Base-by-base conservation (phyloP, 805 yeast genomes). In the Candida manassasensis region DNA sequence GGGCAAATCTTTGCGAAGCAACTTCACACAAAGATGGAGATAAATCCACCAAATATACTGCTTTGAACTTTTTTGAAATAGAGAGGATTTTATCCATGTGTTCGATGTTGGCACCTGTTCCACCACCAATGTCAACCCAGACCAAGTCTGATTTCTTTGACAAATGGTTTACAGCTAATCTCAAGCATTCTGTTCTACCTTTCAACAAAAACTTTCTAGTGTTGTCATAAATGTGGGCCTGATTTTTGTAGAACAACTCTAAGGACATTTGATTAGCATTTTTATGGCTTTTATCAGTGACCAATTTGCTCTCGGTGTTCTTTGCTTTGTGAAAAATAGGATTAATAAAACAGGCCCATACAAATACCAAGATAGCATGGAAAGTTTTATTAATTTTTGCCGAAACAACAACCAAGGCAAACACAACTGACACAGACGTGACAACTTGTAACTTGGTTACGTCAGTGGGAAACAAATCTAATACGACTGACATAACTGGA, bases 101-200 rank as follows among this genome's bases (percentile, higher is more conserved):
- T 57, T 84, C 93, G 48, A 84, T 80, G 59, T 84, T 84, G 57
- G 78, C 69, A 32, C 94, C 95, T 4, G 95, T 84, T 16, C 95
- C 95, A 21, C 94, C 94, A 34, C 94, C 95, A 50, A 85, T 73
- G 53, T 82, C 89, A 33, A 82, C 68, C 89, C 89, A 82, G 29
- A 81, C 77, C 29, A 81, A 59, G 34, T 71, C 69, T 27, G 54
- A 50, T 18, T 55, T 57, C 35, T 61, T 64, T 22, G 52, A 43
- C 24, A 81, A 57, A 54, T 83, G 88, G 17, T 80, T 55, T 19
- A 65, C 69, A 1, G 84, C 83, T 39, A 82, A 54, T 34, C 67
- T 67, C 37, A 83, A 63, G 38, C 85, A 79, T 37, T 71, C 71
- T 48, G 75, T 77, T 48, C 94, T 70, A 14, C 95, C 95, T 56